phyloP scores from a whole-genome alignment of 768 basidiomycete species.

The Trametes cinnabarina region DNA sequence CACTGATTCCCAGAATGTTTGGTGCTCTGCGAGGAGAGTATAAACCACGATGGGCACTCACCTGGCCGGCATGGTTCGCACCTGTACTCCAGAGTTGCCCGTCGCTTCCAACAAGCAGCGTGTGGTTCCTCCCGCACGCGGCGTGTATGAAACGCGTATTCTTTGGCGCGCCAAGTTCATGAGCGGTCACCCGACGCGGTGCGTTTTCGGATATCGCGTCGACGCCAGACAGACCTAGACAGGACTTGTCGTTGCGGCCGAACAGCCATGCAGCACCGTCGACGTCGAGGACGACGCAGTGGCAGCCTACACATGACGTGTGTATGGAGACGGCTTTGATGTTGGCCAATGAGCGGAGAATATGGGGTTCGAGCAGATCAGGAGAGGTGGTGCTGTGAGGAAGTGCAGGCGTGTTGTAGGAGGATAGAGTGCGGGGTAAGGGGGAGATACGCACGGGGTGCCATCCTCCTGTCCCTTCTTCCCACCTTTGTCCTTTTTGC shows the following conservation, averaged over 20 bases:
- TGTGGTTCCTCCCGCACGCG: conserved; percentile 81
- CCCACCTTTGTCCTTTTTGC: conserved; percentile 67
- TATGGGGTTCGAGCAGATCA: conserved; percentile 85
- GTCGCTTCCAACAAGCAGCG: conserved; percentile 75
- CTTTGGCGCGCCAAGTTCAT: conserved; percentile 60
- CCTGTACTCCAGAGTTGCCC: conserved; percentile 86
- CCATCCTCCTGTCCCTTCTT: conserved; percentile 43
- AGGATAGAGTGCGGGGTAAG: not conserved
- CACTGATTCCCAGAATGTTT: conserved; percentile 45
- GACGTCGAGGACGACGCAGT: conserved; percentile 70
- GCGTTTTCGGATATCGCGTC: conserved; percentile 67
- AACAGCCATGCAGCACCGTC: conserved; percentile 87
- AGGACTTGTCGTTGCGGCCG: conserved; percentile 74
- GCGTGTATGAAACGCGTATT: conserved; percentile 64
- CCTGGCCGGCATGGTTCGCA: conserved; percentile 78
- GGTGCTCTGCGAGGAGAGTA: not conserved
- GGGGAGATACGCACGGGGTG: conserved; percentile 18
- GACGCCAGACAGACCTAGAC: conserved; percentile 57
- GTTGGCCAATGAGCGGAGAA: conserved; percentile 84
- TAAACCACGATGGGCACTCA: conserved; percentile 29
- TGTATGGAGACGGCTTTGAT: conserved; percentile 71
- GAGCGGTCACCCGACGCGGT: conserved; percentile 58
- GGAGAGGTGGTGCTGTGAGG: conserved; percentile 47
- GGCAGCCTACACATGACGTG: conserved; percentile 73
- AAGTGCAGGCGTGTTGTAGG: not conserved